Base-by-base conservation (phyloP, 441 rosid species). In the Brassica hybrid region DNA sequence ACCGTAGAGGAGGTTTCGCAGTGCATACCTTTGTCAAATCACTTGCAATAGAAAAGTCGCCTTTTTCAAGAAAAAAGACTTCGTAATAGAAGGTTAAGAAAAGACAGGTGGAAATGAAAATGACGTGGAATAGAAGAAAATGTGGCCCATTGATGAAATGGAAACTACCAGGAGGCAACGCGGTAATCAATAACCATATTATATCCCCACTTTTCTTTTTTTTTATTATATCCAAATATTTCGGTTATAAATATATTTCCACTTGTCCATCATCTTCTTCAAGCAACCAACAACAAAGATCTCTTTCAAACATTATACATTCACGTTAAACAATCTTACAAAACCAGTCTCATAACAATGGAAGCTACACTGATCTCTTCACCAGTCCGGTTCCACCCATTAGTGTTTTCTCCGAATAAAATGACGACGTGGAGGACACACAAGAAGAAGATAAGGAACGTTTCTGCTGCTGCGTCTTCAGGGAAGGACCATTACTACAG, bases 401-500 rank as follows among this genome's bases (percentile, higher is more conserved):
- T 78, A 1, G 30, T 38, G 2, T 13, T 21, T 4, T 7, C 57
- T 23, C 14, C 66, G 10, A 62, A 5, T 0, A 64, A 64, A 36
- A 36, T 0, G 27, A 34, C 3, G 27, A 17, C 68, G 50, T 36
- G 8, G 13, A 30, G 13, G 36, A 30, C 64, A 1, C 69, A 9
- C 2, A 75, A 50, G 7, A 48, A 71, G 8, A 21, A 1, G 74
- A 34, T 3, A 38, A 45, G 45, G 12, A 72, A 69, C 13, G 59
- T 78, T 1, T 69, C 45, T 4, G 82, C 85, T 0, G 18, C 78
- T 5, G 65, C 79, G 8, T 23, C 77, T 6, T 60, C 73, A 36
- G 80, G 65, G 6, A 75, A 69, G 0, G 85, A 82, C 43, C 72
- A 54, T 2, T 65, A 82, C 72, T 73, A 67, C 43, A 58, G 67